A percentile compares a stretch with the other conserved stretches of the same genome.
phyloP scores from a whole-genome alignment of 768 basidiomycete genomes.

The Sistotremastrum niveocremeum region DNA sequence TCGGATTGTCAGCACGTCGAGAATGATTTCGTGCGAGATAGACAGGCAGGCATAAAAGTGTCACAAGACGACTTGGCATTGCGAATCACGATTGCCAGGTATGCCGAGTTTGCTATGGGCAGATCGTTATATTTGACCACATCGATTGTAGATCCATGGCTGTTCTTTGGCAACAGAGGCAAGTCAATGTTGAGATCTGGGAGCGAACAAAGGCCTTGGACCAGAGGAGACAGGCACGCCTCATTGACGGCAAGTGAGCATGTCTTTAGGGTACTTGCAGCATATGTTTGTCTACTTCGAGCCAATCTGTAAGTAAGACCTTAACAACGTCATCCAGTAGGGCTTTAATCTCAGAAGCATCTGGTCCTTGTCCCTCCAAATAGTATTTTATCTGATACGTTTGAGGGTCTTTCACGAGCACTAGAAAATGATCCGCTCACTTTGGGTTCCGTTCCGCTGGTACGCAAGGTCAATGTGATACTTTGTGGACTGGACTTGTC shows the following conservation, averaged over 20 bases:
- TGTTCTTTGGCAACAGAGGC: slow-evolving; percentile 40
- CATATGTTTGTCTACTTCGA: slow-evolving; percentile 44
- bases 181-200: slow-evolving; percentile 50
- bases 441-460: slow-evolving; percentile 87
- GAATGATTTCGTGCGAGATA: slow-evolving; percentile 49
- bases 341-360: slow-evolving; percentile 30
- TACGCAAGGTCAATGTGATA: slow-evolving; percentile 27
- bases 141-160: slow-evolving; percentile 39
- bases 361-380: slow-evolving; percentile 59
- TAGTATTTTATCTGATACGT: slow-evolving; percentile 67
- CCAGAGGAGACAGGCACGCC: slow-evolving; percentile 23
- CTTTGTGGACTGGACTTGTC: slow-evolving; percentile 8
- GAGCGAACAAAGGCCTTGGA: slow-evolving; percentile 51
- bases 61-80: slow-evolving; percentile 52
- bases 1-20: slow-evolving; percentile 45
- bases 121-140: slow-evolving; percentile 2
- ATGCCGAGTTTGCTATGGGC: slow-evolving; percentile 9
- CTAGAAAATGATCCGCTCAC: slow-evolving; percentile 20
- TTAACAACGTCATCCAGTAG: slow-evolving; percentile 42
- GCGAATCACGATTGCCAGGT: slow-evolving; percentile 62
- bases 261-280: slow-evolving; percentile 11
- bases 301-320: slow-evolving; percentile 54
- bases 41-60: slow-evolving; percentile 23
- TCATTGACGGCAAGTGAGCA: background rate
- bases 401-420: background rate